These are phyloP conservation scores for Brassica juncea DNA, from an alignment of 345 rosid species.

Conservation along the genomic window DNA sequence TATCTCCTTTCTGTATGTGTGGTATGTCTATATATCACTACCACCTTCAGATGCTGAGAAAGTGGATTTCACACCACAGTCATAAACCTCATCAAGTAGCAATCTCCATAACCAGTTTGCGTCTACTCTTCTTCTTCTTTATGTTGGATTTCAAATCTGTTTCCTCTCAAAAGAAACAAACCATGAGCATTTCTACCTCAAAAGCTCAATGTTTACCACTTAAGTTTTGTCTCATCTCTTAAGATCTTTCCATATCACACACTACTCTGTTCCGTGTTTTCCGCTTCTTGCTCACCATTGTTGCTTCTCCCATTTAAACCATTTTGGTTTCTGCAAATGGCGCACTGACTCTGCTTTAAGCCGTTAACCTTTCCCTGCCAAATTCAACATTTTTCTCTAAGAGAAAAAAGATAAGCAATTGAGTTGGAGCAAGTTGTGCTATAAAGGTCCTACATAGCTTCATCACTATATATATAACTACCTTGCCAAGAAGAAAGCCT, in stretches of 20 bases:
- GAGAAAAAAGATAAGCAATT: neutral
- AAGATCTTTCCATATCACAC: conserved; percentile 1
- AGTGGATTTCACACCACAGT: conserved; percentile 57
- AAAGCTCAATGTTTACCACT: conserved; percentile 73
- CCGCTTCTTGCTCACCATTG: conserved; percentile 39
- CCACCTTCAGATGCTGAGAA: conserved; percentile 57
- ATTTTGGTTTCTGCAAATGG: neutral
- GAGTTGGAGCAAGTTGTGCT: conserved; percentile 42
- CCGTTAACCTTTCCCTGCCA: neutral
- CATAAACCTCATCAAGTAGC: conserved; percentile 40
- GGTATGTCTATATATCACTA: conserved; percentile 47
- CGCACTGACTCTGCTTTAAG: neutral
- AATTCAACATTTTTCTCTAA: too few species aligned
- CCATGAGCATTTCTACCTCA: conserved; percentile 38
- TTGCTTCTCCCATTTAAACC: conserved; percentile 14
- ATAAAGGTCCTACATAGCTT: conserved; percentile 42
- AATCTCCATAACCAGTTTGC: conserved; percentile 30
- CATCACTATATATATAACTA: conserved; percentile 52
- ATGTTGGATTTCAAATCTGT: conserved; percentile 27
- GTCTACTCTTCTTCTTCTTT: conserved; percentile 23
- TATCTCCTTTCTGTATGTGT: conserved; percentile 9
- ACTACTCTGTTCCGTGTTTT: conserved; percentile 27
- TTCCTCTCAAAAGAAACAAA: conserved; percentile 17
- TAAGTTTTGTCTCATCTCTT: conserved; percentile 31
- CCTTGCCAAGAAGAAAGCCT: conserved; percentile 33